Base-by-base conservation (phyloP, 192 early-diverging fungal genomes). In the Coemansia javaensis region DNA sequence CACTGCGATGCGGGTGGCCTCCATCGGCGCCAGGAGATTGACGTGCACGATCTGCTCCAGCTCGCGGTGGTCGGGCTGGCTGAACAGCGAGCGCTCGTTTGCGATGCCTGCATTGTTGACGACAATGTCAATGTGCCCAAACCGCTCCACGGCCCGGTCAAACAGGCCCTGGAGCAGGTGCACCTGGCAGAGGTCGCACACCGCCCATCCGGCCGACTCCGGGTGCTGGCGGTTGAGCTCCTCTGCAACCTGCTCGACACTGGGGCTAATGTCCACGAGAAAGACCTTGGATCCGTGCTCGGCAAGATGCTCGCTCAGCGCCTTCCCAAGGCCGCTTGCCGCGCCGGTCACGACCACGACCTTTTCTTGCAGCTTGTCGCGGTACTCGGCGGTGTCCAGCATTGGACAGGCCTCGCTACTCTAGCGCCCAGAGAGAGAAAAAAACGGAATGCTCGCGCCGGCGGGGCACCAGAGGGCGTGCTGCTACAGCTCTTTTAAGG, bases 11-110 rank as follows among this genome's bases (percentile, higher is more conserved):
- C 83, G 72, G 0, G 87, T 89, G 13, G 85, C 84, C 13, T 82
- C 67, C 53, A 92, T 82, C 21, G 89, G 85, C 17, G 85, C 86
- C 1, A 69, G 76, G n/a, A 91, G 60, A 52, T 91, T 85, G 40
- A 89, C 75, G 31, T 81, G 82, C 12, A 91, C 22, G 5, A 77
- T 75, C 9, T 79, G 65, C 22, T 81, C 77, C 18, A 77, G 64
- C 73, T 82, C 87, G 7, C 44, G 24, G 2, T 69, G 56, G 15
- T 71, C 66, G 14, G 51, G 50, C 21, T 85, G 71, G 16, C 75
- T 59, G 56, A 78, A 79, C 18, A 77, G 43, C 7, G 75, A 68
- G 1, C 25, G 22, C 16, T 52, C 38, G 32, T 83, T 82, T 32
- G 73, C 73, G 22, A 83, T 80, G 0, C 83, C 83, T 17, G 83